These are phyloP conservation scores for Hysterium pulicare DNA, from an alignment of 2,329 filamentous ascomycete species.

Conservation along the genomic window DNA sequence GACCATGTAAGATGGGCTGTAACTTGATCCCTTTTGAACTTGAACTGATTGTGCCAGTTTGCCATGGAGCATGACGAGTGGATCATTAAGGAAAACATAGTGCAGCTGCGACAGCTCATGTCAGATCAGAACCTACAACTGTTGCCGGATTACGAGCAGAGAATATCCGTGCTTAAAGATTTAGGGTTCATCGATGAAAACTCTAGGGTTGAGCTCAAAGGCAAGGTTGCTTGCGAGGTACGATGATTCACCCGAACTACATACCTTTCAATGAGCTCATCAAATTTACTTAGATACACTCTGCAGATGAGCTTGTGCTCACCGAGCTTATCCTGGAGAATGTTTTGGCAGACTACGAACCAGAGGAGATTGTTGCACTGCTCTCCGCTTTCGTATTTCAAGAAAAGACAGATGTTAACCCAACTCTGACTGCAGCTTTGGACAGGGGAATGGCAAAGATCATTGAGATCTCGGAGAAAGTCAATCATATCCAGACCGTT, in stretches of 20 bases:
- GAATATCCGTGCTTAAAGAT: constrained; percentile 86
- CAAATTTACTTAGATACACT: constrained; percentile 64
- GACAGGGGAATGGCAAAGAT: constrained; percentile 82
- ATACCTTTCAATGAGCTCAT: constrained; percentile 8
- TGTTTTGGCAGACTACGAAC: constrained; percentile 89
- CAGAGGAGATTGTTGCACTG: constrained; percentile 92
- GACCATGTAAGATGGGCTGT: constrained; percentile 89
- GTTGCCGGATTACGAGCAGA: constrained; percentile 93
- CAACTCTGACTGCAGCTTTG: constrained; percentile 76
- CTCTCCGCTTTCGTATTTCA: constrained; percentile 96
- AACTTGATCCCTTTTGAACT: background rate
- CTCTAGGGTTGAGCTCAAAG: constrained; percentile 88
- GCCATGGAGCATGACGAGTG: constrained; percentile 96
- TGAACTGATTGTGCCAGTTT: constrained; percentile 54
- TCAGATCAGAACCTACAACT: constrained; percentile 96
- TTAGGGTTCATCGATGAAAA: constrained; percentile 87
- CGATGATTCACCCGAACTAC: constrained; percentile 7
- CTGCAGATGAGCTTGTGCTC: constrained; percentile 90
- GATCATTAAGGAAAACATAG: constrained; percentile 92
- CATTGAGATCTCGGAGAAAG: constrained; percentile 84
- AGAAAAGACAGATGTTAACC: constrained; percentile 83
- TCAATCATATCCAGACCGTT: constrained; percentile 83
- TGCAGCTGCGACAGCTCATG: constrained; percentile 79
- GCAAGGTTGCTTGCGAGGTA: constrained; percentile 92
- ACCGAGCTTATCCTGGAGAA: constrained; percentile 97